Evolutionary conservation across 1,139 yeast species (phyloP).

Genomic region (Geotrichum klebahnii): DNA sequence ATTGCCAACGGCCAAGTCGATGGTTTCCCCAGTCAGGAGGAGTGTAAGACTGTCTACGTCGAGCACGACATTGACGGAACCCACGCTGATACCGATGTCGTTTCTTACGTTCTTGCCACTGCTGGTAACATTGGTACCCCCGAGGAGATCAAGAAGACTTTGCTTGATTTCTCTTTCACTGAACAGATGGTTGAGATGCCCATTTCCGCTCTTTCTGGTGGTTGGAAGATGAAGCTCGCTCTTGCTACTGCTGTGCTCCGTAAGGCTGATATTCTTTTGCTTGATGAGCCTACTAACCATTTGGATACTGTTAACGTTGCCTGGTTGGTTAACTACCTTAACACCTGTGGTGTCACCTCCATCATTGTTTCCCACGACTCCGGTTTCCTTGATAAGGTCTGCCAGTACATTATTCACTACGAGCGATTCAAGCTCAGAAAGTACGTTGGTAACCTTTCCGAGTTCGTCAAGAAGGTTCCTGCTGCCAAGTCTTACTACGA

Average conservation of each 20-base stretch:
- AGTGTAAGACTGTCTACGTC: slow-evolving; percentile 97
- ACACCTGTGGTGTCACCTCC: slow-evolving; percentile 96
- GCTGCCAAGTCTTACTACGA: slow-evolving; percentile 98
- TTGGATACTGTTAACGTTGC: slow-evolving; percentile 98
- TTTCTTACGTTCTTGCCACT: slow-evolving; percentile 83
- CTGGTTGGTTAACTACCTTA: slow-evolving; percentile 98
- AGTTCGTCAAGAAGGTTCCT: slow-evolving; percentile 97
- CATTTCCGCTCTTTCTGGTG: slow-evolving; percentile 96
- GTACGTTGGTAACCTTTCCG: slow-evolving; percentile 99
- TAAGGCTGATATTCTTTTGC: slow-evolving; percentile 95
- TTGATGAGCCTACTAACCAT: slow-evolving; percentile 99
- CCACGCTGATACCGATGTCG: slow-evolving; percentile 90
- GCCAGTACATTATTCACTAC: slow-evolving; percentile 98
- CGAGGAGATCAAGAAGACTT: slow-evolving; percentile 61
- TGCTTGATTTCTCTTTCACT: slow-evolving; percentile 85
- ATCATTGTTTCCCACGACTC: slow-evolving; percentile 99
- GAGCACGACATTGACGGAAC: slow-evolving; percentile 99
- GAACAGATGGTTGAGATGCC: slow-evolving; percentile 90
- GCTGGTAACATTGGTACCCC: slow-evolving; percentile 58
- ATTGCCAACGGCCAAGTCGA: slow-evolving; percentile 99
- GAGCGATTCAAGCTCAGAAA: slow-evolving; percentile 99
- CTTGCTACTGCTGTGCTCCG: slow-evolving; percentile 98
- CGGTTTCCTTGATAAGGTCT: slow-evolving; percentile 96
- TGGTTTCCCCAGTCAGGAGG: slow-evolving; percentile 98
- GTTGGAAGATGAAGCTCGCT: slow-evolving; percentile 99